Evolutionary conservation across 352 stramenopile species (phyloP), one percentile per base, ranked within the genome.

Genomic region (Phytophthora pistaciae): DNA sequence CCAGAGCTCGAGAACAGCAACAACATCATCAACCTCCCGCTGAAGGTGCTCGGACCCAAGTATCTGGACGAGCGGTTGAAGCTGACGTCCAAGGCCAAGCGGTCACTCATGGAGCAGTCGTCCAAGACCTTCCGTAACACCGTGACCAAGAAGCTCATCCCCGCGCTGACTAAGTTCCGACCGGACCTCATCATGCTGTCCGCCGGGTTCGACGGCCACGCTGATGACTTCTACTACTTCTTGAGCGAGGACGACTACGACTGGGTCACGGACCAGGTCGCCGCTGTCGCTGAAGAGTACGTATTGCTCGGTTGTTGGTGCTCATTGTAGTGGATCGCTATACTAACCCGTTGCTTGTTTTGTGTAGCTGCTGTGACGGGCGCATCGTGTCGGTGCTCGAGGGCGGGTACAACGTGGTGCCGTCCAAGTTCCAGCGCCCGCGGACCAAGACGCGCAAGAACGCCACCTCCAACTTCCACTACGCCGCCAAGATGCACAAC

Each of bases 371-470:
- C 71, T 99, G 97, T 68, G 75, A 98, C 7, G 97, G 97, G 8
- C 88, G 93, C 56, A 88, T 99, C 56, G 90, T 99, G 25, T 98
- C 94, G 49, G 93, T 99, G 46, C 79, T 99, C 18, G 97, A 99
- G 71, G 97, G 97, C 65, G 96, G 97, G 46, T 99, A 99, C 79
- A 91, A 90, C 54, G 79, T 91, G 13, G 79, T 87, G 50, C 76
- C 77, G 16, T 78, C 74, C 66, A 87, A 87, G 50, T 80, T 69
- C 55, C 74, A 85, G 60, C 65, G 68, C 18, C 71, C 78, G 27
- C 78, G 70, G 42, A n/a, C 68, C 27, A 83, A 80, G 36, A 4
- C 71, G 8, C 71, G 70, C 23, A 74, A 68, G 31, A 60, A 44
- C 21, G 73, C 69, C 50, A 80, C 74, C 21, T 89, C 82, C 21